Conservation (phyloP, 2,329 filamentous ascomycete species). For the Penicillium sumatraense region DNA sequence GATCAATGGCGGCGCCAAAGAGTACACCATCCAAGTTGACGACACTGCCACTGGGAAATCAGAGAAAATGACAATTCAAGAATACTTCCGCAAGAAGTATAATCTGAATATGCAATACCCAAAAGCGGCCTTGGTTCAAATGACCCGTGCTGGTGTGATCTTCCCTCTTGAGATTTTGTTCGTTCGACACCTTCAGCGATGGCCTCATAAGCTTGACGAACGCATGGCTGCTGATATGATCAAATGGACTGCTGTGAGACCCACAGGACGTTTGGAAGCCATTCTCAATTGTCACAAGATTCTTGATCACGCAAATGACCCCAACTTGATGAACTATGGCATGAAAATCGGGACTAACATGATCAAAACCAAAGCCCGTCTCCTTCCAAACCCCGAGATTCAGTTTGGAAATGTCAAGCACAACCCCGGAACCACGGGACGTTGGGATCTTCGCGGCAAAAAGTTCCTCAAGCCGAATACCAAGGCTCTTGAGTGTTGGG, state of each 20-base stretch:
- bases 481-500: slow-evolving; percentile 72
- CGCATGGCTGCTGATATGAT: slow-evolving; percentile 83
- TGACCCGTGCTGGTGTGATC: slow-evolving; percentile 59
- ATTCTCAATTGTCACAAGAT: slow-evolving; percentile 71
- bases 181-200: slow-evolving; percentile 61
- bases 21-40: slow-evolving; percentile 49
- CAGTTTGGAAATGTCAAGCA: slow-evolving; percentile 63
- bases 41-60: slow-evolving; percentile 44
- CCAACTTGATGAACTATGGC: slow-evolving; percentile 73
- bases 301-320: slow-evolving; percentile 71
- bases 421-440: slow-evolving; percentile 70
- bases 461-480: slow-evolving; percentile 73
- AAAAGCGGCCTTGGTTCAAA: slow-evolving; percentile 61
- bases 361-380: slow-evolving; percentile 68
- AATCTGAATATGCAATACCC: slow-evolving; percentile 50
- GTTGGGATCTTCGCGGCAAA: slow-evolving; percentile 86
- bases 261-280: slow-evolving; percentile 66
- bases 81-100: slow-evolving; percentile 61
- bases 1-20: slow-evolving; percentile 45
- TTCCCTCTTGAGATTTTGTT: slow-evolving; percentile 62
- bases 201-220: slow-evolving; percentile 62
- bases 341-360: slow-evolving; percentile 69
- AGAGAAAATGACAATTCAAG: slow-evolving; percentile 61
- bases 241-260: slow-evolving; percentile 84
- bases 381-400: slow-evolving; percentile 74